Evolutionary conservation across 2,329 filamentous ascomycete species (phyloP), one percentile per base, ranked within the genome.

Genomic region (Furcasterigmium furcatum): DNA sequence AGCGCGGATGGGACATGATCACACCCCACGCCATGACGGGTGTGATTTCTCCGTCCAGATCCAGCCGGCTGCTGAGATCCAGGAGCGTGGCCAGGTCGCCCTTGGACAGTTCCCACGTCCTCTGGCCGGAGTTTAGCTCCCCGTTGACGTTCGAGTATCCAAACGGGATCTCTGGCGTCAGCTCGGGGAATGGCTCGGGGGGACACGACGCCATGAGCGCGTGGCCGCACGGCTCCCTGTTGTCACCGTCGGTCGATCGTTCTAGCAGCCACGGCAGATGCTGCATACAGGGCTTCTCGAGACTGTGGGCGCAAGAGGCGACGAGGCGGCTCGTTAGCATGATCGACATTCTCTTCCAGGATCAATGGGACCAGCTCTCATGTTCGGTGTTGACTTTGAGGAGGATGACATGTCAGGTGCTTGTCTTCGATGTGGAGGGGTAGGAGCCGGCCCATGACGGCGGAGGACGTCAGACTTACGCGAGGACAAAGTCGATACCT

Each of bases 21-120:
- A 88, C 87, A 41, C 89, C 87, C 82, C 94, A 92, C 1, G 91
- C 91, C 89, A 95, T 95, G 54, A 96, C 88, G 0, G 94, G 94
- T 16, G 92, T 97, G 58, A 97, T 88, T 67, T 95, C 89, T 43
- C 90, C 90, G 50, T 94, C 88, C 3, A 94, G 80, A 55, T 94
- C 85, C 21, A 96, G 76, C 56, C 85, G 83, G 55, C 84, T 80
- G 68, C 90, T 96, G 45, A 96, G 76, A 60, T 95, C 87, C 49
- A 96, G 78, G 44, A 97, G 74, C 44, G 87, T 95, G 43, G 84
- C 73, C 41, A 99, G 76, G 58, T 94, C 89, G 30, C 79, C 79
- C 61, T 86, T 88, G 48, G 78, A 83, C 6, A 94, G 71, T 60
- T 94, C 86, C 70, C 90, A 92, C 41, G 91, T 92, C 62, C 88